Conservation (phyloP, 495 filamentous ascomycete species). For the Penicillium paradoxum region DNA sequence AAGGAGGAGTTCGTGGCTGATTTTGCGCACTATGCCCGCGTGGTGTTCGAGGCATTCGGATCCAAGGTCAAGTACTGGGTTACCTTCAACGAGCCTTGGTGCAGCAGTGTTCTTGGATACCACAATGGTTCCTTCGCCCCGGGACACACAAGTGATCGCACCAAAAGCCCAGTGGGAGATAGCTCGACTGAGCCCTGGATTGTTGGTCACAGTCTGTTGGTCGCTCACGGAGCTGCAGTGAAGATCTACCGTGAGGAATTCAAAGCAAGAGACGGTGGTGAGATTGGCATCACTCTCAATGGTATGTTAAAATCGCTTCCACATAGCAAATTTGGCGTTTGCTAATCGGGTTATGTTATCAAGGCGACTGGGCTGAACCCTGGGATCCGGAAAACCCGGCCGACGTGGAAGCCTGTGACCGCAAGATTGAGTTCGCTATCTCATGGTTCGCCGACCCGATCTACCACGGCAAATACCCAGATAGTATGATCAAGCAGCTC, state of each 20-base stretch:
- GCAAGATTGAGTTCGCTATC: slow-evolving; percentile 52
- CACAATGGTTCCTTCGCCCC: slow-evolving; percentile 49
- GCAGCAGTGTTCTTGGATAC: slow-evolving; percentile 48
- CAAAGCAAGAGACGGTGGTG: slow-evolving; percentile 41
- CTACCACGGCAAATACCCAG: slow-evolving; percentile 71
- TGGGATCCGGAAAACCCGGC: slow-evolving; percentile 47
- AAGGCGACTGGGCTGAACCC: slow-evolving; percentile 59
- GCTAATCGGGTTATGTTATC: neutral
- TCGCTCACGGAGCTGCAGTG: slow-evolving; percentile 48
- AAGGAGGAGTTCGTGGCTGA: slow-evolving; percentile 50
- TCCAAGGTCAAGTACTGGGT: slow-evolving; percentile 53
- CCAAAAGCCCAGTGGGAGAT: slow-evolving; percentile 45
- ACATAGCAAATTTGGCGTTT: neutral
- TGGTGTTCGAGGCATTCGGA: slow-evolving; percentile 41
- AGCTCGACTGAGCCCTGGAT: slow-evolving; percentile 48
- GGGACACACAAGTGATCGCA: slow-evolving; percentile 46
- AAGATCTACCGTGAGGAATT: slow-evolving; percentile 51
- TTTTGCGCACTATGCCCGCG: slow-evolving; percentile 46
- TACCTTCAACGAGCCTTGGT: slow-evolving; percentile 55
- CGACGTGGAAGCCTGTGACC: slow-evolving; percentile 47
- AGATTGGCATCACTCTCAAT: slow-evolving; percentile 53
- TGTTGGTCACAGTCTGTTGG: slow-evolving; percentile 45
- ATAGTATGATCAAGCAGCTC: slow-evolving; percentile 69
- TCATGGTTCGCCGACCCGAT: slow-evolving; percentile 66
- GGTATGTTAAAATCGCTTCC: slow-evolving; percentile 23